Base-by-base conservation (phyloP, 2,329 filamentous ascomycete species). In the Fusarium torreyae region DNA sequence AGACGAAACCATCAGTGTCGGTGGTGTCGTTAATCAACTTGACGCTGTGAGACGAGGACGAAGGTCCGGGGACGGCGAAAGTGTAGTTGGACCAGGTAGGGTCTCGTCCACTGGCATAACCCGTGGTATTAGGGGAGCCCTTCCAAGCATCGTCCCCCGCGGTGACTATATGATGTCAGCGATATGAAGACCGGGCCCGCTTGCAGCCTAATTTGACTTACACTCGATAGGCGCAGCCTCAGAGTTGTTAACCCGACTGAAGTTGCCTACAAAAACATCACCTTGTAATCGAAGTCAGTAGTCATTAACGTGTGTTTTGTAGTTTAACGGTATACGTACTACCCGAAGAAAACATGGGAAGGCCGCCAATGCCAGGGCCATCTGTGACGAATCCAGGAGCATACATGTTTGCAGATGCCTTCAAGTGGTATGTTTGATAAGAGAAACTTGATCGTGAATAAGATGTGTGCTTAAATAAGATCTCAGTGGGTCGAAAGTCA, bases 81-180 rank as follows among this genome's bases (percentile, higher is more conserved):
- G 57, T n/a, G 15, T 31, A 28, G 18, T 63, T 62, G 8, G 46
- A 42, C 59, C 59, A 63, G 15, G 28, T 46, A 4, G 57, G 45
- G 9, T 46, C 15, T 9, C 20, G 50, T 4, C 50, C 40, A 13
- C 17, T 20, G 1, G 39, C 31, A 15, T 22, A 33, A 2, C 14
- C 20, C 2, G 59, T 62, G 4, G 34, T 62, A 34, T 63, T 63
- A 6, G 59, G 59, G 2, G 57, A 63, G 2, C 34, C 59, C 7
- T 5, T 5, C 28, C 33, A 38, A 2, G 18, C 18, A 8, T 18
- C 28, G 9, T 62, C 34, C 7, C 33, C 42, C 0, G 24, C 5
- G 0, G 57, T 38, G 13, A 63, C 59, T 63, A 1, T 7, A 2
- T 1, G 4, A 2, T 24, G 3, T 54, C 5, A 46, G 14, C 1